These are phyloP conservation scores for Fragaria vesca DNA, from an alignment of 306 rosid species.

Conservation along the genomic window DNA sequence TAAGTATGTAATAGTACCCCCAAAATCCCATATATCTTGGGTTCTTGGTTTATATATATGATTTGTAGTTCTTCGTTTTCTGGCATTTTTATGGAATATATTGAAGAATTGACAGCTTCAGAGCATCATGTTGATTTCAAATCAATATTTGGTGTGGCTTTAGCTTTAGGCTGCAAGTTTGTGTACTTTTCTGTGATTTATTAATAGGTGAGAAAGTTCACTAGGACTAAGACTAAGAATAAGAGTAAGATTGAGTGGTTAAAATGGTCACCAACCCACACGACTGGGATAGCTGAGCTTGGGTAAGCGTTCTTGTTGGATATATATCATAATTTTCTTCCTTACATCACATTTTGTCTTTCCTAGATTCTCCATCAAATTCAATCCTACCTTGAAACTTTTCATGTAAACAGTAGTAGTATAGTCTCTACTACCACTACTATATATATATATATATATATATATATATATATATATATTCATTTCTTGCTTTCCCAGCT, in stretches of 20 bases:
- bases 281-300: constrained; percentile 33
- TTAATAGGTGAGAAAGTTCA: constrained; percentile 29
- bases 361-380: constrained; percentile 29
- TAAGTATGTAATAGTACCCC: neutral
- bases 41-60: neutral
- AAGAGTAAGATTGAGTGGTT: constrained; percentile 46
- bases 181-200: neutral
- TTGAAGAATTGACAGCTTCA: constrained; percentile 15
- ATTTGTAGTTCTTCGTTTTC: neutral
- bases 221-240: neutral
- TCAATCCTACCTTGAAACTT: constrained; percentile 78
- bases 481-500: constrained; percentile 3
- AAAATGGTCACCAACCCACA: constrained; percentile 71
- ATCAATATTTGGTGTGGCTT: neutral
- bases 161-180: neutral
- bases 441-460: no score
- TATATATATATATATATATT: neutral
- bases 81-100: constrained; percentile 5
- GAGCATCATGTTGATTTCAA: neutral
- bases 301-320: constrained; percentile 24
- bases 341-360: constrained; percentile 22
- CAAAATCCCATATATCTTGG: neutral
- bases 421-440: neutral
- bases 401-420: constrained; percentile 16
- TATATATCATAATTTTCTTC: constrained; percentile 8